Evolutionary conservation across 192 early-diverging fungal species (phyloP), one percentile per base, ranked within the genome.

Genomic region (Coemansia umbellata): DNA sequence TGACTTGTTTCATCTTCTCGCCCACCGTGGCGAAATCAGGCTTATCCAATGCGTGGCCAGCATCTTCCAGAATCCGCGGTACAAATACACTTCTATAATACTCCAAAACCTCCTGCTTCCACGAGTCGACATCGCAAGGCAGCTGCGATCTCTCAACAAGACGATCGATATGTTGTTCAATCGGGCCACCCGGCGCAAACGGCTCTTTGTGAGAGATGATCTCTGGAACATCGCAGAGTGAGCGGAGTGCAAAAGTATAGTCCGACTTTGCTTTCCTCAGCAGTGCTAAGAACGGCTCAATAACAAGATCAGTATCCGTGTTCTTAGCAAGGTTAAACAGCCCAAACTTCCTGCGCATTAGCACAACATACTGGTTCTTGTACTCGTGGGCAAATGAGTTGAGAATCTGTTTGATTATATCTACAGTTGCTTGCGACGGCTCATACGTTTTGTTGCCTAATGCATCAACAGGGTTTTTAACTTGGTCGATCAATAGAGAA

Each of bases 211-310:
- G 9, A n/a, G 11, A 10, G n/a, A 45, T 3, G 24, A 45, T 11
- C 2, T 21, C 69, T 32, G 72, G 66, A 41, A 79, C 80, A 13
- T 81, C 58, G 36, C 84, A 80, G 6, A 95, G 56, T 0, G 79
- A 48, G 11, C 93, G 77, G 76, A 90, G 87, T 61, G 91, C 88
- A 50, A 78, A 56, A 1, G 87, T 82, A 51, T 90, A 91, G 59
- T 95, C 91, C 1, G 85, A 76, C 19, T 68, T 49, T 8, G 82
- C 78, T 21, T 82, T 77, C 4, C 78, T 72, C 55, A 91, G 60
- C 63, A 88, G 79, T 5, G 82, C 73, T 32, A 93, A 57, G 8
- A 86, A 72, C 19, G 91, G 91, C 31, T 87, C 69, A 3, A 90
- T 63, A 0, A 85, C 56, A 8, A 37, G 50, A 0, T 79, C 74